Base-by-base conservation (phyloP, 495 filamentous ascomycete species). In the Penicillium waksmanii region DNA sequence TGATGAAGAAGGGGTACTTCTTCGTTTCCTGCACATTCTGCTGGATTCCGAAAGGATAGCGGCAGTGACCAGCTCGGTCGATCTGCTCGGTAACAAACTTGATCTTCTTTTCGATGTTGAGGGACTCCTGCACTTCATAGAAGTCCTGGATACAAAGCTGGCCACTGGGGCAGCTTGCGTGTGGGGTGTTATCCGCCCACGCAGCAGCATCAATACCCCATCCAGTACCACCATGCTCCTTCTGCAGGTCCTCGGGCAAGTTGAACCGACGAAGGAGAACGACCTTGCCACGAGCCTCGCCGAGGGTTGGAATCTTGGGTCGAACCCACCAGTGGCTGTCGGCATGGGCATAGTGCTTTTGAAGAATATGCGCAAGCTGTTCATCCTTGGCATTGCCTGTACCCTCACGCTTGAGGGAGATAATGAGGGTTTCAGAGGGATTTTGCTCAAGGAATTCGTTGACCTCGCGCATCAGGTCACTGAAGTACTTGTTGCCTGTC, bases 381-480 rank as follows among this genome's bases (percentile, higher is more conserved):
- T 89, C 84, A 67, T 98, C 95, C 4, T 88, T 93, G 25, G 88
- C 85, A 35, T 78, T 83, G 12, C 93, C 93, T 1, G 87, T 80
- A 3, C 95, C 95, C 71, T 98, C 95, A 56, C 92, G 88, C 76
- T 98, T 98, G 60, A 98, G 66, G 31, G 87, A 92, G 73, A 98
- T 84, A 60, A 98, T 87, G 52, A 98, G 71, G 0, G 88, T 85
- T 75, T 98, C 95, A 35, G 80, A 85, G 0, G 92, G 91, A 67
- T 97, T 87, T 8, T 76, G 65, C 23, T 90, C 84, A 7, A 98
- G 81, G 77, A 97, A 98, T 10, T 78, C 71, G 64, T 89, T 82
- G 25, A 90, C 77, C 17, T 86, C 84, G 27, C 85, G 77, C 38
- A 96, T 74, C 40, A 97, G 72, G 44, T 85, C 81, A 53, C 84